A percentile compares a stretch with the other conserved stretches of the same genome.
Evolutionary conservation across 495 filamentous ascomycete species (phyloP).

Genomic region (Daldinia childiae): DNA sequence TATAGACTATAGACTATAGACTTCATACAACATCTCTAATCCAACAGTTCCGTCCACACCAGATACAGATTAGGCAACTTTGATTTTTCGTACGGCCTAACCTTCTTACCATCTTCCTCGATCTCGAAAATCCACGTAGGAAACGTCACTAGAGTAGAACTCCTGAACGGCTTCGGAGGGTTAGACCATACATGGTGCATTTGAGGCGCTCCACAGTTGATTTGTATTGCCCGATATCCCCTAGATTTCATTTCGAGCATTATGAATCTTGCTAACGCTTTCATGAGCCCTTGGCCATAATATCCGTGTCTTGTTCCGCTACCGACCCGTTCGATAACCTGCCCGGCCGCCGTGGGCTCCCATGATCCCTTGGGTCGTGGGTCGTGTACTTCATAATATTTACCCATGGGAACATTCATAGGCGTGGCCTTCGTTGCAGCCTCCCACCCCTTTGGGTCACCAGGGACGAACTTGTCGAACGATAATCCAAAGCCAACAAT

Average conservation of each 20-base stretch:
- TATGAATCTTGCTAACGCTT: constrained; percentile 30
- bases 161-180: constrained; percentile 32
- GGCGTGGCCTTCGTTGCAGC: constrained; percentile 14
- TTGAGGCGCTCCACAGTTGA: constrained; percentile 36
- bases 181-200: constrained; percentile 34
- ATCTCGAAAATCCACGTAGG: constrained; percentile 35
- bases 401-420: constrained; percentile 19
- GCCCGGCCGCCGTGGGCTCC: constrained; percentile 32
- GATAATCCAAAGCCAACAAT: constrained; percentile 34
- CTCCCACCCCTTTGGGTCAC: constrained; percentile 31
- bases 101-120: constrained; percentile 33
- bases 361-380: constrained; percentile 32
- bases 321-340: constrained; percentile 35
- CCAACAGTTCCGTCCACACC: constrained; percentile 34
- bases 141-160: constrained; percentile 28
- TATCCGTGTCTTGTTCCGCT: constrained; percentile 28
- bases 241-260: constrained; percentile 41
- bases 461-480: constrained; percentile 29
- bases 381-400: constrained; percentile 29
- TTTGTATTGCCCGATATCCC: constrained; percentile 38
- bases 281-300: constrained; percentile 29
- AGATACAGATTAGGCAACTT: constrained; percentile 30
- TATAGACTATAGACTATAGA: not conserved
- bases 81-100: constrained; percentile 31
- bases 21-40: constrained; percentile 1